phyloP scores from a whole-genome alignment of 768 basidiomycete genomes.

The Cystofilobasidium bisporidii region DNA sequence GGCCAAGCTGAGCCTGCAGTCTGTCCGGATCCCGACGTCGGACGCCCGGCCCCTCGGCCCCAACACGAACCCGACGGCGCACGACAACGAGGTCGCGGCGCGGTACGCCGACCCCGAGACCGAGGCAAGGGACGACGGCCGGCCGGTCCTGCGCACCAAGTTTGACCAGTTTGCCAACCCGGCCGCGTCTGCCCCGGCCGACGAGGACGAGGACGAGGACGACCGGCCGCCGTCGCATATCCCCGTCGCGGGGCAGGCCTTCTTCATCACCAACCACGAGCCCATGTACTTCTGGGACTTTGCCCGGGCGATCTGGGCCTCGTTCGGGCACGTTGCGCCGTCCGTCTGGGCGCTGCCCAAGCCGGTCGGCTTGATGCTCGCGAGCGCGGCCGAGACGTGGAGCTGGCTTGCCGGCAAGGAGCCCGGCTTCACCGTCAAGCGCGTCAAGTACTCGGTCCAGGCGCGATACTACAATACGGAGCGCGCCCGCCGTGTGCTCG shows the following conservation, averaged over 20 bases:
- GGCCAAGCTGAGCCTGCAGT: slow-evolving; percentile 57
- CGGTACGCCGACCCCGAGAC: slow-evolving; percentile 41
- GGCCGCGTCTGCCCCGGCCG: slow-evolving; percentile 23
- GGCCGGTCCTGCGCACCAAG: slow-evolving; percentile 60
- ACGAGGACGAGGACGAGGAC: slow-evolving; percentile 48
- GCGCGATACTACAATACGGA: slow-evolving; percentile 88
- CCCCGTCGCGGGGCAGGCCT: slow-evolving; percentile 81
- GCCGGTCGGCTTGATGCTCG: slow-evolving; percentile 59
- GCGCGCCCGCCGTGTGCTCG: slow-evolving; percentile 65
- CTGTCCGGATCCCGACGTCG: slow-evolving; percentile 63
- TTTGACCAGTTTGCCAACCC: slow-evolving; percentile 63
- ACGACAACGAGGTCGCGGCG: slow-evolving; percentile 43
- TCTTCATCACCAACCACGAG: slow-evolving; percentile 96
- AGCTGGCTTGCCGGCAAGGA: slow-evolving; percentile 65
- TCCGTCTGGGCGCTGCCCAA: slow-evolving; percentile 51
- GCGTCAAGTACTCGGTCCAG: slow-evolving; percentile 69
- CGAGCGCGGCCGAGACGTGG: slow-evolving; percentile 62
- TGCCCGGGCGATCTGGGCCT: slow-evolving; percentile 62
- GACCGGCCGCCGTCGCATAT: slow-evolving; percentile 41
- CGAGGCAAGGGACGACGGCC: slow-evolving; percentile 41
- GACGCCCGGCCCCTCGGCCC: slow-evolving; percentile 75
- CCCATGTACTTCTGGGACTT: slow-evolving; percentile 96
- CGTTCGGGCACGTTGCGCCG: slow-evolving; percentile 49
- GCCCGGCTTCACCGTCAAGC: slow-evolving; percentile 74
- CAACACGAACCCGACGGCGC: slow-evolving; percentile 51